Evolutionary conservation across 1,139 yeast species (phyloP).

Genomic region (Cylindricascospora bacillispora): DNA sequence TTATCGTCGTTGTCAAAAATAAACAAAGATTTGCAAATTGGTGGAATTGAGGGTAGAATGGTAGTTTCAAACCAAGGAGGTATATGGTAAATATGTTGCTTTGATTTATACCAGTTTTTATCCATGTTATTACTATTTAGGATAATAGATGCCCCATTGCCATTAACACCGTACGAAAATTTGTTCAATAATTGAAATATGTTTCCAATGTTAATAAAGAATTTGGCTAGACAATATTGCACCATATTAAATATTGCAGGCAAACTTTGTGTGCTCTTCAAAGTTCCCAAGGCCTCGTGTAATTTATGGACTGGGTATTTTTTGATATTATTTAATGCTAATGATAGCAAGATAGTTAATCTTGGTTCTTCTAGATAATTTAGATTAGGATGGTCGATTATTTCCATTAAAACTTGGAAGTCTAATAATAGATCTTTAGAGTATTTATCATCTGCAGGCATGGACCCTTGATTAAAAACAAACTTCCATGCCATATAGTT

Average conservation of each 20-base stretch:
- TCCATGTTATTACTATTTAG: no score
- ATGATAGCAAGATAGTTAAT: conserved; percentile 9
- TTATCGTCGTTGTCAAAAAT: conserved; percentile 11
- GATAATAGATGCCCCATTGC: neutral
- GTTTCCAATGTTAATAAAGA: conserved; percentile 9
- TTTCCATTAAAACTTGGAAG: conserved; percentile 24
- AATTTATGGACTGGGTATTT: conserved; percentile 8
- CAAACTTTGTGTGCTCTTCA: conserved; percentile 21
- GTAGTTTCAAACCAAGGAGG: conserved; percentile 20
- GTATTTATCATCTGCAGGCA: no score
- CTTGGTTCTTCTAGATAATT: conserved; percentile 23
- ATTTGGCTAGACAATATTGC: conserved; percentile 15
- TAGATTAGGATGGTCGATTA: conserved; percentile 29
- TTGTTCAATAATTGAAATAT: conserved; percentile 1
- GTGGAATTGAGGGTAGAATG: conserved; percentile 25
- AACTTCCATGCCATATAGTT: neutral
- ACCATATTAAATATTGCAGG: conserved; percentile 22
- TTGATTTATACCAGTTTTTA: no score
- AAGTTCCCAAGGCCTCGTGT: conserved; percentile 12
- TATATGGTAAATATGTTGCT: conserved; percentile 9
- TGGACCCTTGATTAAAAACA: neutral
- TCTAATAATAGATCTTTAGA: no score
- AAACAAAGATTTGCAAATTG: conserved; percentile 28
- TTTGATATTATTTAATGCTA: conserved; percentile 8
- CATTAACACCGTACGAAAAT: neutral